Conservation (phyloP, 768 basidiomycete genomes). For the Boletus pseudopeckii region DNA sequence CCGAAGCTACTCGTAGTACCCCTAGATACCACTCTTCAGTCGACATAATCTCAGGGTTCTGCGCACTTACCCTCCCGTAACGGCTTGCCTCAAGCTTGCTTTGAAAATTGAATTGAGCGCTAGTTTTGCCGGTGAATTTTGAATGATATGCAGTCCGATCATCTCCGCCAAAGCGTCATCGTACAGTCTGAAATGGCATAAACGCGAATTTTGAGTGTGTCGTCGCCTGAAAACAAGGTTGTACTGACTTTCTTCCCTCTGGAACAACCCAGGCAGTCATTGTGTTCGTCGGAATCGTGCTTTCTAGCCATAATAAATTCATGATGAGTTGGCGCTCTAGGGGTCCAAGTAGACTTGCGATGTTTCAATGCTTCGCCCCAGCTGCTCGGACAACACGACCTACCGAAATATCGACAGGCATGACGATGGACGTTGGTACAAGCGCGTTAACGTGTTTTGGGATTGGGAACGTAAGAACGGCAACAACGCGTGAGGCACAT, state of each 20-base stretch:
- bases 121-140: conserved; percentile 56
- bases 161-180: conserved; percentile 65
- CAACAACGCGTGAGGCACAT: conserved; percentile 60
- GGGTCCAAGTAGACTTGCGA: conserved; percentile 63
- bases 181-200: conserved; percentile 51
- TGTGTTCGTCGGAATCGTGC: conserved; percentile 58
- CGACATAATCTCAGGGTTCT: background rate
- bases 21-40: conserved; percentile 35
- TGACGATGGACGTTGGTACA: conserved; percentile 84
- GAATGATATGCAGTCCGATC: conserved; percentile 65
- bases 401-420: conserved; percentile 90
- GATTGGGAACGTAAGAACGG: conserved; percentile 82
- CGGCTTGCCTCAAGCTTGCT: conserved; percentile 72
- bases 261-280: conserved; percentile 76
- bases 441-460: conserved; percentile 67
- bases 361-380: conserved; percentile 2
- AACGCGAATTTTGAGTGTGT: conserved; percentile 2
- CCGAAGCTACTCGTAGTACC: conserved; percentile 84
- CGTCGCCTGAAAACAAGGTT: background rate
- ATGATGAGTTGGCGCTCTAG: conserved; percentile 83
- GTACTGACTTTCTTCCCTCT: conserved; percentile 64
- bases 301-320: conserved; percentile 87
- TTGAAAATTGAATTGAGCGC: conserved; percentile 75
- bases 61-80: conserved; percentile 76
- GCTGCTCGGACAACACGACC: conserved; percentile 13